Evolutionary conservation across 768 basidiomycete genomes (phyloP).

Genomic region (Mrakia gelida): DNA sequence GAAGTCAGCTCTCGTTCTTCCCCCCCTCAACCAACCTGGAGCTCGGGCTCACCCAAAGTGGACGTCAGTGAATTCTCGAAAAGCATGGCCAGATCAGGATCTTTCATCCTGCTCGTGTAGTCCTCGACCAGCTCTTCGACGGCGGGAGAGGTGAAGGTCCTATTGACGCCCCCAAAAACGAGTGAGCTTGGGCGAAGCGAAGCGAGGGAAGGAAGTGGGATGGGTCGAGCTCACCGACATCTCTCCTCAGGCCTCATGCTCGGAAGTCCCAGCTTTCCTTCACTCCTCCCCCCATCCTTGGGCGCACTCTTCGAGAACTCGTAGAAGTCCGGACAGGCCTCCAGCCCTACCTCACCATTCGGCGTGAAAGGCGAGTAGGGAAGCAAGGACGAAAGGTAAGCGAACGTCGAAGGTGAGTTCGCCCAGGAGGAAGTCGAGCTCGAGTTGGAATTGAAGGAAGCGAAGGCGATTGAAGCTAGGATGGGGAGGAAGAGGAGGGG

Average conservation of each 20-base stretch:
- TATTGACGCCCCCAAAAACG: neutral
- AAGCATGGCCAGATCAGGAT: conserved; percentile 69
- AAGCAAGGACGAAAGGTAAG: neutral
- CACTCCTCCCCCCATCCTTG: conserved; percentile 46
- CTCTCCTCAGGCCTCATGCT: conserved; percentile 66
- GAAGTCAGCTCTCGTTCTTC: too few species aligned
- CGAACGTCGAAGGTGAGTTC: neutral
- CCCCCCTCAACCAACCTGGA: neutral
- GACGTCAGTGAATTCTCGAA: conserved; percentile 82
- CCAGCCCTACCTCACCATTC: too few species aligned
- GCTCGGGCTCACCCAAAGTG: conserved; percentile 57
- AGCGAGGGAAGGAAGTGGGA: neutral
- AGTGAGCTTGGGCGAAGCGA: neutral
- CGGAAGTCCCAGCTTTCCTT: conserved; percentile 60
- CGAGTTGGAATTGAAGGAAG: neutral
- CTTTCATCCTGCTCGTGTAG: conserved; percentile 66
- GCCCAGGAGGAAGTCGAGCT: neutral
- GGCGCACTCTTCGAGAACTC: neutral
- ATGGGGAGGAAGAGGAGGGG: neutral
- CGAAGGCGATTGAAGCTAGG: neutral
- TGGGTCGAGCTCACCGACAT: conserved; percentile 64
- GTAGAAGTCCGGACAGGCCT: neutral
- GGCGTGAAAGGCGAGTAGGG: neutral
- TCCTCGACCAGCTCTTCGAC: conserved; percentile 65
- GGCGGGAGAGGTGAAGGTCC: neutral